Conservation (phyloP, 805 yeast species). For the Torulaspora maleeae region DNA sequence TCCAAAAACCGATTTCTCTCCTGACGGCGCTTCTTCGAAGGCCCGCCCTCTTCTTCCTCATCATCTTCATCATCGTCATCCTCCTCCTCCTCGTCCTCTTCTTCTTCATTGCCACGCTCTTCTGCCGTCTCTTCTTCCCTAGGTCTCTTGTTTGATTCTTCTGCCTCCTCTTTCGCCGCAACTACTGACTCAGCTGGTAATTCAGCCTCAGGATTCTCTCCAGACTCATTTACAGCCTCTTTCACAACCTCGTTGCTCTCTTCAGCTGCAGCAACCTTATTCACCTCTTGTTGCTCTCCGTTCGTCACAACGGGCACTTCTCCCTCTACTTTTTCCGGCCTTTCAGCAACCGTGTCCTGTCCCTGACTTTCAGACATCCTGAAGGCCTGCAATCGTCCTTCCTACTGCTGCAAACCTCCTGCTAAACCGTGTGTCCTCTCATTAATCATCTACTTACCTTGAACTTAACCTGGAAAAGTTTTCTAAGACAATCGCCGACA, state of each 20-base stretch:
- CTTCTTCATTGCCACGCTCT: slow-evolving; percentile 40
- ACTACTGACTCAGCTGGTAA: background rate
- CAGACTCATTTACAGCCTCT: background rate
- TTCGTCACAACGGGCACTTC: background rate
- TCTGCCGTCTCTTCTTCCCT: slow-evolving; percentile 30
- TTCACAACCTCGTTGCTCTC: background rate
- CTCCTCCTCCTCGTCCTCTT: slow-evolving; percentile 44
- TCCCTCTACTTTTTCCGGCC: background rate
- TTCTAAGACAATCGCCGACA: background rate
- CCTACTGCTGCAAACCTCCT: background rate
- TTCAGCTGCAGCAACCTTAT: background rate
- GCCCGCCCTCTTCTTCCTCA: slow-evolving; percentile 46
- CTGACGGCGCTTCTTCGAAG: slow-evolving; percentile 43
- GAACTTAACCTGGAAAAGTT: slow-evolving; percentile 2
- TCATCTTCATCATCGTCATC: slow-evolving; percentile 60
- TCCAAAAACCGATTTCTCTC: slow-evolving; percentile 83
- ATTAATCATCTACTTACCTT: background rate
- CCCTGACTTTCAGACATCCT: slow-evolving; percentile 3
- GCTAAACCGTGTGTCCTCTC: background rate
- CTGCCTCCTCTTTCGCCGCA: background rate
- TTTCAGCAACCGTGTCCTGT: background rate
- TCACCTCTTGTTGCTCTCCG: background rate
- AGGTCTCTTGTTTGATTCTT: slow-evolving; percentile 14
- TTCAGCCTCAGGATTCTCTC: background rate
- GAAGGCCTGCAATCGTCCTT: background rate